Evolutionary conservation across 805 yeast genomes (phyloP).

Genomic region (Myxozyma mucilagina): DNA sequence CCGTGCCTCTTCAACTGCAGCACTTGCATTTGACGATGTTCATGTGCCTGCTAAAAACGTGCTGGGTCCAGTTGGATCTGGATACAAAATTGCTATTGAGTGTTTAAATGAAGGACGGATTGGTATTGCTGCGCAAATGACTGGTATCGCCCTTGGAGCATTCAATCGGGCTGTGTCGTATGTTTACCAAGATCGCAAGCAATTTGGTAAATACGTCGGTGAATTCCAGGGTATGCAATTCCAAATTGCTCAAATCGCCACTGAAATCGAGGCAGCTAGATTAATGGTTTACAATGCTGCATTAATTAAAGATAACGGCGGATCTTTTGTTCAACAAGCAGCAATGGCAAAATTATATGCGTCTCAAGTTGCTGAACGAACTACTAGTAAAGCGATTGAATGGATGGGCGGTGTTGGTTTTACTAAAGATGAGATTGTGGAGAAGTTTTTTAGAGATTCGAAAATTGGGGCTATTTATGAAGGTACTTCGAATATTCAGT

Average conservation of each 20-base stretch:
- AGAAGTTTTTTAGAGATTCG: slow-evolving; percentile 48
- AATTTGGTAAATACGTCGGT: slow-evolving; percentile 47
- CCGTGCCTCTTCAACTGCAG: slow-evolving; percentile 48
- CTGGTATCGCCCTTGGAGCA: slow-evolving; percentile 49
- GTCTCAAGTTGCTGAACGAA: slow-evolving; percentile 45
- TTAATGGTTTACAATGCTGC: slow-evolving; percentile 48
- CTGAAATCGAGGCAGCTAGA: slow-evolving; percentile 48
- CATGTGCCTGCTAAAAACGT: slow-evolving; percentile 46
- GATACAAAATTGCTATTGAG: slow-evolving; percentile 49
- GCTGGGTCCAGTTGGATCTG: slow-evolving; percentile 48
- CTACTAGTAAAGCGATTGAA: slow-evolving; percentile 47
- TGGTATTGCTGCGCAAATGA: slow-evolving; percentile 51
- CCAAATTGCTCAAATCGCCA: slow-evolving; percentile 48
- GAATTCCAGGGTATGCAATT: slow-evolving; percentile 51
- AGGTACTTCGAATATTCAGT: slow-evolving; percentile 49
- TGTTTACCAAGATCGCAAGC: slow-evolving; percentile 45
- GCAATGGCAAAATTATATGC: slow-evolving; percentile 50
- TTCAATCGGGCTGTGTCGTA: slow-evolving; percentile 45
- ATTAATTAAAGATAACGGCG: slow-evolving; percentile 48
- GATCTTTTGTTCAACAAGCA: slow-evolving; percentile 45
- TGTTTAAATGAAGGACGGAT: slow-evolving; percentile 49
- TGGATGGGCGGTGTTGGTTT: slow-evolving; percentile 53
- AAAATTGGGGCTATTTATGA: slow-evolving; percentile 50
- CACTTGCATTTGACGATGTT: slow-evolving; percentile 45
- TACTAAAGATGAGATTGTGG: slow-evolving; percentile 46